phyloP scores from a whole-genome alignment of 768 basidiomycete species.

The Lyophyllum atratum region DNA sequence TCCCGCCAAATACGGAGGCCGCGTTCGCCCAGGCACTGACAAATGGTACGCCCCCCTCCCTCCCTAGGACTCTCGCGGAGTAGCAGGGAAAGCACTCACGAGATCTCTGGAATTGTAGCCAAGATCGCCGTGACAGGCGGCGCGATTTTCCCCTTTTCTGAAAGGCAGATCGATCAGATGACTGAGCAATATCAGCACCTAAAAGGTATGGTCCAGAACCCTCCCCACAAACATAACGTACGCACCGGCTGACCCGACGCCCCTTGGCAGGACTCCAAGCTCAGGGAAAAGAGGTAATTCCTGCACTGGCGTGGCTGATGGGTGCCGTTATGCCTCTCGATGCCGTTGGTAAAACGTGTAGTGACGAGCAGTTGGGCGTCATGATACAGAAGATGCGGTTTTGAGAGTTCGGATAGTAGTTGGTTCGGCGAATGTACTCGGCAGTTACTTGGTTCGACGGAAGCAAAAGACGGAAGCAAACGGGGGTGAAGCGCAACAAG shows the following conservation, averaged over 20 bases:
- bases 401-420: conserved; percentile 8
- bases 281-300: conserved; percentile 30
- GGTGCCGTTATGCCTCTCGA: conserved; percentile 47
- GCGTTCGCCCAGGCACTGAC: conserved; percentile 34
- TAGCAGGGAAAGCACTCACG: conserved; percentile 6
- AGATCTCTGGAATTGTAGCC: conserved; percentile 23
- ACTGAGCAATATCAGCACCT: conserved; percentile 36
- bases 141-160: conserved; percentile 36
- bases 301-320: conserved; percentile 42
- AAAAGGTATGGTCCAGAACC: conserved; percentile 29
- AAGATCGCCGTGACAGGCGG: conserved; percentile 29
- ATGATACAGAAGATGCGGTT: conserved; percentile 32
- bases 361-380: conserved; percentile 32
- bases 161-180: conserved; percentile 38
- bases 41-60: conserved; percentile 25
- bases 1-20: conserved; percentile 36
- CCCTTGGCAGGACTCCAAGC: conserved; percentile 27
- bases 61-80: background rate
- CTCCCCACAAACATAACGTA: background rate
- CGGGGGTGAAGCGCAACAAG: conserved; percentile 25
- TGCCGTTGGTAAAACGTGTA: conserved; percentile 26
- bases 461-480: conserved; percentile 40
- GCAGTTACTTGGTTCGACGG: conserved; percentile 23
- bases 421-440: background rate
- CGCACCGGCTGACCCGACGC: conserved; percentile 8